Percentiles rank a stretch among this genome's conserved stretches.
These are phyloP conservation scores for Nidula microcarpa DNA, from an alignment of 768 basidiomycete genomes.

Conservation along the genomic window DNA sequence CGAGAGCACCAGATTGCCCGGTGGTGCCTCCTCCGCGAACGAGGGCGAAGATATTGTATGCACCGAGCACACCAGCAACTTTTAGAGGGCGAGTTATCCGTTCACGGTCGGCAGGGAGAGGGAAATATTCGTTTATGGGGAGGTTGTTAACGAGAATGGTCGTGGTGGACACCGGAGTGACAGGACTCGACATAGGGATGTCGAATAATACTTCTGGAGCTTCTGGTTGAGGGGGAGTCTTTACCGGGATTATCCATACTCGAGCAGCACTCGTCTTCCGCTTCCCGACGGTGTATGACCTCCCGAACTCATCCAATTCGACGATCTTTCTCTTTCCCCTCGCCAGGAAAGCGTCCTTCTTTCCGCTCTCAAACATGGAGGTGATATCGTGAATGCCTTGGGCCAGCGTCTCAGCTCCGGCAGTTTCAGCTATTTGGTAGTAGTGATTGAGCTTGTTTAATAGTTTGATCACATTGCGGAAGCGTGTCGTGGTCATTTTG, in stretches of 20 bases:
- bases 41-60: slow-evolving; percentile 75
- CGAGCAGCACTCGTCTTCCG: slow-evolving; percentile 89
- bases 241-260: slow-evolving; percentile 87
- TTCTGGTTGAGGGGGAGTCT: slow-evolving; percentile 14
- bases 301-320: slow-evolving; percentile 68
- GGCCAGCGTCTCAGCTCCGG: slow-evolving; percentile 56
- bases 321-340: slow-evolving; percentile 54
- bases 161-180: slow-evolving; percentile 42
- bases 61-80: slow-evolving; percentile 78
- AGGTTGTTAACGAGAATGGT: slow-evolving; percentile 84
- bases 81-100: slow-evolving; percentile 80
- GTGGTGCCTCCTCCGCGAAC: slow-evolving; percentile 87
- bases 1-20: slow-evolving; percentile 88
- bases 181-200: slow-evolving; percentile 11
- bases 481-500: slow-evolving; percentile 64
- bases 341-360: slow-evolving; percentile 45
- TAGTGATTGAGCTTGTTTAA: slow-evolving; percentile 67
- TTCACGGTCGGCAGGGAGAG: slow-evolving; percentile 72
- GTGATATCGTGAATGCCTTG: slow-evolving; percentile 48
- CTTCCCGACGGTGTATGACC: slow-evolving; percentile 82
- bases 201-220: slow-evolving; percentile 23
- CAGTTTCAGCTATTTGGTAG: slow-evolving; percentile 53
- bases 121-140: slow-evolving; percentile 79
- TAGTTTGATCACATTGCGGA: slow-evolving; percentile 58
- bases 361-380: slow-evolving; percentile 61